Evolutionary conservation across 331 rosid species (phyloP).

Genomic region (Phaseolus coccineus): DNA sequence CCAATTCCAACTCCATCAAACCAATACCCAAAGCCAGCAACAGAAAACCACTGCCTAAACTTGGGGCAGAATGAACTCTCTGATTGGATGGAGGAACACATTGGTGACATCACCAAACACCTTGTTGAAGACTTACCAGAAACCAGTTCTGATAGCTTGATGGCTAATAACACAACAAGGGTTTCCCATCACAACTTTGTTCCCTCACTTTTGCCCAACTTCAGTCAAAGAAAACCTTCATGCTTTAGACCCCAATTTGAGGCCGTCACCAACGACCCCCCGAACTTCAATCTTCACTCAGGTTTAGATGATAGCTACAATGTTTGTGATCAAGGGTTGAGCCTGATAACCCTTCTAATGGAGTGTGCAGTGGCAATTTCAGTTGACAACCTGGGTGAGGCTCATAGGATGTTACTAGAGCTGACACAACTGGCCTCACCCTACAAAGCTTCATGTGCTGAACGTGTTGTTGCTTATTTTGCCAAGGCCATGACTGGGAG

Average conservation of each 20-base stretch:
- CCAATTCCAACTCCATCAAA: slow-evolving; percentile 48
- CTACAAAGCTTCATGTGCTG: slow-evolving; percentile 75
- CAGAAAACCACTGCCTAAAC: slow-evolving; percentile 51
- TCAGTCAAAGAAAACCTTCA: slow-evolving; percentile 33
- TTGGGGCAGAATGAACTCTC: slow-evolving; percentile 59
- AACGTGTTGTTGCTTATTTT: slow-evolving; percentile 81
- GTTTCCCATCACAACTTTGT: slow-evolving; percentile 39
- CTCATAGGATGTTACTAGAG: slow-evolving; percentile 72
- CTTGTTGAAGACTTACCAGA: slow-evolving; percentile 72
- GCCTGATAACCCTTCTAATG: slow-evolving; percentile 69
- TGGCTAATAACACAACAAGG: slow-evolving; percentile 26
- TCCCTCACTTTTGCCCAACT: slow-evolving; percentile 32
- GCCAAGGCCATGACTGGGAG: slow-evolving; percentile 80
- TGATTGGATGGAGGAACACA: slow-evolving; percentile 64
- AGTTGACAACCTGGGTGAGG: slow-evolving; percentile 72
- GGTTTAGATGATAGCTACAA: slow-evolving; percentile 30
- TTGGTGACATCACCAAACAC: slow-evolving; percentile 61
- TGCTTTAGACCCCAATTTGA: slow-evolving; percentile 39
- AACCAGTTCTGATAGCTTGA: slow-evolving; percentile 38
- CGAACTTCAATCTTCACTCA: slow-evolving; percentile 36
- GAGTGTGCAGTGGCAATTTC: slow-evolving; percentile 92
- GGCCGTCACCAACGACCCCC: slow-evolving; percentile 37
- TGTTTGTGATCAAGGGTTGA: slow-evolving; percentile 54
- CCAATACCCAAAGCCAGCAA: slow-evolving; percentile 49
- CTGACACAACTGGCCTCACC: slow-evolving; percentile 80